Percentiles rank a stretch among this genome's conserved stretches.
These are phyloP conservation scores for Termitomyces sp. DNA, from an alignment of 768 basidiomycete species.

Conservation along the genomic window DNA sequence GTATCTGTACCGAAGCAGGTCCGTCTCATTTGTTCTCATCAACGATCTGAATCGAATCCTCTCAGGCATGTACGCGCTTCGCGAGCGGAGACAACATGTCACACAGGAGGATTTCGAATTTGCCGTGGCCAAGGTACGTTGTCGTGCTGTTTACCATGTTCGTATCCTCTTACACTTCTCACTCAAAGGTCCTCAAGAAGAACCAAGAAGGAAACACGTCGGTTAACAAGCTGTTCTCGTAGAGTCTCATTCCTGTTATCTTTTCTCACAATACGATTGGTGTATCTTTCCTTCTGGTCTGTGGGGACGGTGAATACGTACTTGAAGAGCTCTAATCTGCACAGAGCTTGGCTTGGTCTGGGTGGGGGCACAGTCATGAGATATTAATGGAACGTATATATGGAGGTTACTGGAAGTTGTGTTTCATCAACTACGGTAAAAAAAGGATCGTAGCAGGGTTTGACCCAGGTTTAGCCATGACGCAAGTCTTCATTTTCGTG, in stretches of 20 bases:
- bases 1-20: conserved; percentile 98
- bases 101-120: conserved; percentile 99
- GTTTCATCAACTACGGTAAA: too few relatives aligned
- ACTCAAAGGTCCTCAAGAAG: conserved; percentile 78
- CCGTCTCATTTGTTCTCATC: conserved; percentile 18
- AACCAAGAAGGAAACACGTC: conserved; percentile 94
- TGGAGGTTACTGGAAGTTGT: too few relatives aligned
- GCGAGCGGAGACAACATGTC: conserved; percentile 94
- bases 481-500: too few relatives aligned
- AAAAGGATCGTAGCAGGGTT: too few relatives aligned
- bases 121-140: conserved; percentile 84
- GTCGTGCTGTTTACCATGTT: neutral
- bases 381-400: too few relatives aligned
- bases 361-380: too few relatives aligned
- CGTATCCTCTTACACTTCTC: conserved; percentile 5
- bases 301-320: too few relatives aligned
- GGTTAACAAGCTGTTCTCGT: conserved; percentile 92
- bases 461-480: too few relatives aligned
- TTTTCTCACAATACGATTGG: neutral
- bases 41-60: neutral
- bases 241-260: conserved; percentile 32
- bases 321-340: too few relatives aligned
- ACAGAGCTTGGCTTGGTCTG: too few relatives aligned
- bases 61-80: conserved; percentile 91
- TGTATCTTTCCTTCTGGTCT: too few relatives aligned